These are phyloP conservation scores for button mushroom (Agaricus bisporus) DNA, from an alignment of 768 basidiomycete species.

Conservation along the genomic window DNA sequence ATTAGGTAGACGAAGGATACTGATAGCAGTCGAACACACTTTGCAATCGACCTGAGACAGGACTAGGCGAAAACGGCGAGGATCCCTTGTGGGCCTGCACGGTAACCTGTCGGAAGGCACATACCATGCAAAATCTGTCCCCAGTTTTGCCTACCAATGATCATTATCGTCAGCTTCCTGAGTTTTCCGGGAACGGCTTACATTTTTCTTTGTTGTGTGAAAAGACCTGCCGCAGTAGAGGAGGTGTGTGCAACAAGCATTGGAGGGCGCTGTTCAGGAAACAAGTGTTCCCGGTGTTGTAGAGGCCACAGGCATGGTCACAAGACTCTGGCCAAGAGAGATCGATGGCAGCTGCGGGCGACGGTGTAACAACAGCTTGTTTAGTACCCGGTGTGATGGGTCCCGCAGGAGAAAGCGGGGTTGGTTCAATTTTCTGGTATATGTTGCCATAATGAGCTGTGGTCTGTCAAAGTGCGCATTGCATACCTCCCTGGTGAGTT, in stretches of 20 bases:
- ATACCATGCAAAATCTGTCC: slow-evolving; percentile 78
- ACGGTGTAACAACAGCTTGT: slow-evolving; percentile 14
- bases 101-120: slow-evolving; percentile 57
- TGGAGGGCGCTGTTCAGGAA: slow-evolving; percentile 95
- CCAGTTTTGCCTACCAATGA: slow-evolving; percentile 27
- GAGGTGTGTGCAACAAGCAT: slow-evolving; percentile 88
- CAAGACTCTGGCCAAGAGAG: slow-evolving; percentile 51
- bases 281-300: slow-evolving; percentile 91
- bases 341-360: slow-evolving; percentile 45
- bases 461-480: slow-evolving; percentile 14
- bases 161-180: not conserved
- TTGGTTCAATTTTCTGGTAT: slow-evolving; percentile 12
- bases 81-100: slow-evolving; percentile 41
- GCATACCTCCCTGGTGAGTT: slow-evolving; percentile 38
- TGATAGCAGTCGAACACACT: slow-evolving; percentile 34
- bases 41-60: slow-evolving; percentile 64
- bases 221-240: slow-evolving; percentile 60
- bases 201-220: slow-evolving; percentile 53
- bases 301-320: slow-evolving; percentile 55
- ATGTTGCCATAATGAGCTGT: not conserved
- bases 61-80: slow-evolving; percentile 53
- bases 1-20: slow-evolving; percentile 7
- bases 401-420: slow-evolving; percentile 12
- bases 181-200: slow-evolving; percentile 30
- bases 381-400: slow-evolving; percentile 22